Evolutionary conservation across 2,329 filamentous ascomycete species (phyloP).

Genomic region (Biscogniauxia marginata): DNA sequence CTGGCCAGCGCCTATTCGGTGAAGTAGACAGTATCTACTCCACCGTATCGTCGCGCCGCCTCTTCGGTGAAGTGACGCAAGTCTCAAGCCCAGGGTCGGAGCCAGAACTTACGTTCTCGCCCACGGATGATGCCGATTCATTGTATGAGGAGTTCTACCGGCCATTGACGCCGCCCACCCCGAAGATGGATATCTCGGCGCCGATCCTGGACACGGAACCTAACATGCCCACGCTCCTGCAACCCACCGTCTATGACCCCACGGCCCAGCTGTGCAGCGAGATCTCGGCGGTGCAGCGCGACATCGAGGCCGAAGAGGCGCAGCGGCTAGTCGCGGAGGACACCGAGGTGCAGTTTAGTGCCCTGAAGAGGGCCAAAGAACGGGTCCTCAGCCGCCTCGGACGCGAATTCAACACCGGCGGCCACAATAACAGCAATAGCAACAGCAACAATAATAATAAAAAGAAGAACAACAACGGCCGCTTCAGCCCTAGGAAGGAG

Average conservation of each 20-base stretch:
- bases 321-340: slow-evolving; percentile 59
- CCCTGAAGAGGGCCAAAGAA: slow-evolving; percentile 58
- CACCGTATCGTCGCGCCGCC: slow-evolving; percentile 23
- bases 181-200: slow-evolving; percentile 41
- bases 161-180: slow-evolving; percentile 27
- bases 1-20: slow-evolving; percentile 29
- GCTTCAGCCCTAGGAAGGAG: slow-evolving; percentile 27
- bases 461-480: slow-evolving; percentile 26
- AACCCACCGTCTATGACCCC: slow-evolving; percentile 58
- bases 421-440: slow-evolving; percentile 26
- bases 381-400: slow-evolving; percentile 59
- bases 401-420: slow-evolving; percentile 50
- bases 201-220: slow-evolving; percentile 50
- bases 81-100: slow-evolving; percentile 24
- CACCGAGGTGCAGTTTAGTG: slow-evolving; percentile 51
- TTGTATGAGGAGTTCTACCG: slow-evolving; percentile 32
- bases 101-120: slow-evolving; percentile 33
- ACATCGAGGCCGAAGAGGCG: slow-evolving; percentile 54
- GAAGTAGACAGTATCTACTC: slow-evolving; percentile 31
- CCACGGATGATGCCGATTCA: slow-evolving; percentile 29
- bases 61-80: slow-evolving; percentile 32
- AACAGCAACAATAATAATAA: slow-evolving; percentile 32
- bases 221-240: slow-evolving; percentile 49
- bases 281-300: slow-evolving; percentile 58
- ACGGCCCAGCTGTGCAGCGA: slow-evolving; percentile 40